These are phyloP conservation scores for Leccinum aurantiacum DNA, from an alignment of 768 basidiomycete genomes.

Conservation along the genomic window DNA sequence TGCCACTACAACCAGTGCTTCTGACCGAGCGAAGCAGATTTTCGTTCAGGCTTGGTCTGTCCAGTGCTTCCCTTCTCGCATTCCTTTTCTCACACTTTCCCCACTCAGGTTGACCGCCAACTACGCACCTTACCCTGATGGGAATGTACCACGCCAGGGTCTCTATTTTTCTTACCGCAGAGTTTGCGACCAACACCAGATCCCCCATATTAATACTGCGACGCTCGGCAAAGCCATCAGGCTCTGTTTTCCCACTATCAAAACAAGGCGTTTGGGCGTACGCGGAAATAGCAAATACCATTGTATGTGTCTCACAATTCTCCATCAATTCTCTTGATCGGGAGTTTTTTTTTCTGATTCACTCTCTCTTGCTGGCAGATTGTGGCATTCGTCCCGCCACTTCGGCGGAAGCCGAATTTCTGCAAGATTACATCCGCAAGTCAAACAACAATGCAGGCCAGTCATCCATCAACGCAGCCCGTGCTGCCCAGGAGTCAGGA, in stretches of 20 bases:
- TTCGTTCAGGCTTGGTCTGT: slow-evolving; percentile 90
- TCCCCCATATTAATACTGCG: slow-evolving; percentile 94
- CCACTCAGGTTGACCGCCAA: slow-evolving; percentile 82
- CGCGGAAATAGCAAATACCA: slow-evolving; percentile 97
- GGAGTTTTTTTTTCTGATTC: slow-evolving; percentile 30
- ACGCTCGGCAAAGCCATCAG: slow-evolving; percentile 94
- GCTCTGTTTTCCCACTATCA: slow-evolving; percentile 91
- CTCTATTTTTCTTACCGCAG: slow-evolving; percentile 91
- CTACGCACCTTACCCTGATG: slow-evolving; percentile 89
- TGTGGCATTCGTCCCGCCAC: slow-evolving; percentile 93
- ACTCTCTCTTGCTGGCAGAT: slow-evolving; percentile 47
- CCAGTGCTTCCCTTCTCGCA: slow-evolving; percentile 17
- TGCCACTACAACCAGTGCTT: slow-evolving; percentile 88
- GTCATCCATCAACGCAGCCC: slow-evolving; percentile 71
- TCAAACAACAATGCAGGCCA: slow-evolving; percentile 85
- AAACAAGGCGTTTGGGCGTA: slow-evolving; percentile 89
- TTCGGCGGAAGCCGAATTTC: slow-evolving; percentile 86
- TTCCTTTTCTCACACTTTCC: slow-evolving; percentile 19
- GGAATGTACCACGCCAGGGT: slow-evolving; percentile 91
- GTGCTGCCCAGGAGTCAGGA: slow-evolving; percentile 67
- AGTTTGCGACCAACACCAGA: slow-evolving; percentile 89
- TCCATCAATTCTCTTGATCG: slow-evolving; percentile 33
- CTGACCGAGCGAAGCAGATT: slow-evolving; percentile 88
- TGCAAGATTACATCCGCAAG: slow-evolving; percentile 89
- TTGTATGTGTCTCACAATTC: slow-evolving; percentile 55